Evolutionary conservation across 1,284 basidiomycete species (phyloP).

Genomic region (Cryptococcus sp.): DNA sequence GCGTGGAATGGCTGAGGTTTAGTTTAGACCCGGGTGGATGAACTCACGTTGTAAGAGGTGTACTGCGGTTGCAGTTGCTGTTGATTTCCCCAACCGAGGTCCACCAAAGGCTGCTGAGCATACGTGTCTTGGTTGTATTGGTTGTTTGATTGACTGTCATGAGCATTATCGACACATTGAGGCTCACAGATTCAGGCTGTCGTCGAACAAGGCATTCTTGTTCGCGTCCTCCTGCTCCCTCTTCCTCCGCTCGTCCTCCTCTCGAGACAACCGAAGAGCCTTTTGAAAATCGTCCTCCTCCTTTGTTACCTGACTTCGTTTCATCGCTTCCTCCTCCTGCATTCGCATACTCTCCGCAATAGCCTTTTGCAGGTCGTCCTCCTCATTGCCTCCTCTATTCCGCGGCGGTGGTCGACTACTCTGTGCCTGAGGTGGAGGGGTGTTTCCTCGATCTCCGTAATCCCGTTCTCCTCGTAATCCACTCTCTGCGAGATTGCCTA

Average conservation of each 20-base stretch:
- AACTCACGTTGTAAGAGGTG: constrained; percentile 47
- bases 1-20: constrained; percentile 45
- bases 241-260: constrained; percentile 73
- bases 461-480: constrained; percentile 49
- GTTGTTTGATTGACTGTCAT: constrained; percentile 27
- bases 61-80: constrained; percentile 60
- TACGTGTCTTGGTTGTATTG: constrained; percentile 39
- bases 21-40: too few relatives aligned
- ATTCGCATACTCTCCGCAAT: constrained; percentile 82
- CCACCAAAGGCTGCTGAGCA: constrained; percentile 56
- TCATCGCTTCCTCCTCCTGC: constrained; percentile 67
- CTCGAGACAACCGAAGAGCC: constrained; percentile 77
- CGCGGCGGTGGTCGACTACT: constrained; percentile 15
- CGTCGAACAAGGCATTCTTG: constrained; percentile 76
- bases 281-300: constrained; percentile 70
- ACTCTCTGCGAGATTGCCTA: constrained; percentile 54
- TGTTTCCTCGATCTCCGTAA: constrained; percentile 42
- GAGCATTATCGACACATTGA: neutral
- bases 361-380: constrained; percentile 73
- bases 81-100: constrained; percentile 51
- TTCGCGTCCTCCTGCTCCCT: constrained; percentile 70
- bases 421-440: neutral
- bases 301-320: constrained; percentile 42
- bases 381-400: constrained; percentile 52
- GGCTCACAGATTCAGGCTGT: constrained; percentile 63